phyloP scores from a whole-genome alignment of 495 filamentous ascomycete genomes.

The Penicillium soppii region DNA sequence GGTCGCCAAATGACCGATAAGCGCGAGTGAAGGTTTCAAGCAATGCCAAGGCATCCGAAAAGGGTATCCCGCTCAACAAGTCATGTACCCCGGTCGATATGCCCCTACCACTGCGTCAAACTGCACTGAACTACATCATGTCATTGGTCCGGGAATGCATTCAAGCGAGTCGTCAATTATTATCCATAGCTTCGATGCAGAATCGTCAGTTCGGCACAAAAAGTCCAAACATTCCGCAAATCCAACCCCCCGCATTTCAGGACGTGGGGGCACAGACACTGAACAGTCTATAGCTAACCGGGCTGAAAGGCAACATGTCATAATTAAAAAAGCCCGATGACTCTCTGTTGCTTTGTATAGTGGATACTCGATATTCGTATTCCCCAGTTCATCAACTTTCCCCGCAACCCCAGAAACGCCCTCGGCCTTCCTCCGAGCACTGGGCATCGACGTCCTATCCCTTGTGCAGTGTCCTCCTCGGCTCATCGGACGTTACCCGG shows the following conservation, averaged over 20 bases:
- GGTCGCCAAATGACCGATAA: not conserved
- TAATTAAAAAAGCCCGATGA: not conserved
- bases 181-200: no score
- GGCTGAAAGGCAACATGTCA: not conserved
- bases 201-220: no score
- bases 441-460: not conserved
- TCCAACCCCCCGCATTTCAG: no score
- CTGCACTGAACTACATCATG: no score
- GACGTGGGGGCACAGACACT: no score
- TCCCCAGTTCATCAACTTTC: not conserved
- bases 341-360: not conserved
- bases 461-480: conserved; percentile 17
- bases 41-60: not conserved
- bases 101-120: no score
- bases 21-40: not conserved
- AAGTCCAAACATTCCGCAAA: no score
- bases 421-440: conserved; percentile 35
- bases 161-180: no score
- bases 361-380: conserved; percentile 1
- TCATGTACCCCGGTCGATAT: not conserved
- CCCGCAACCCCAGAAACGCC: conserved; percentile 10
- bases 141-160: no score
- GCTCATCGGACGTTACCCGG: conserved; percentile 23
- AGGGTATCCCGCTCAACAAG: not conserved
- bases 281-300: no score